These are phyloP conservation scores for Sarocladium kiliense DNA, from an alignment of 2,329 filamentous ascomycete genomes.

Conservation along the genomic window DNA sequence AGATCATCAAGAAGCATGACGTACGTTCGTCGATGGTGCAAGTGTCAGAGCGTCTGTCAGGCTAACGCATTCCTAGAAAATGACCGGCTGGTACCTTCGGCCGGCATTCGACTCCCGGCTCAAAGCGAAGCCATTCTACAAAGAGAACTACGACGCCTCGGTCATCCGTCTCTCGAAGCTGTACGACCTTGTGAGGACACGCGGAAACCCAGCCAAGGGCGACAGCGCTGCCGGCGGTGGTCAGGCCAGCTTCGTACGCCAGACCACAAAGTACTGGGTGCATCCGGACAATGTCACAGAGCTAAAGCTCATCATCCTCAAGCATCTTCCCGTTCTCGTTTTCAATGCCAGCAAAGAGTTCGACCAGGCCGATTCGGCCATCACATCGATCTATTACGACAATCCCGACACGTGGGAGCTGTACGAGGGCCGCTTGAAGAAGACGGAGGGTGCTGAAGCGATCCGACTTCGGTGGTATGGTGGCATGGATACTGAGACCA, in stretches of 20 bases:
- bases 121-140: slow-evolving; percentile 96
- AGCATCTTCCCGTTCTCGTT: slow-evolving; percentile 93
- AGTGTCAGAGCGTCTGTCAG: neutral
- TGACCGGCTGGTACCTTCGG: slow-evolving; percentile 86
- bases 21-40: slow-evolving; percentile 41
- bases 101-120: slow-evolving; percentile 94
- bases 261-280: slow-evolving; percentile 99
- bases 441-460: slow-evolving; percentile 95
- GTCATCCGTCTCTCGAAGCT: slow-evolving; percentile 92
- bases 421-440: slow-evolving; percentile 91
- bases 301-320: slow-evolving; percentile 93
- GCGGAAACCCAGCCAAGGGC: slow-evolving; percentile 87
- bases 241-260: slow-evolving; percentile 92
- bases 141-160: slow-evolving; percentile 96
- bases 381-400: slow-evolving; percentile 98
- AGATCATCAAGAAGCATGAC: slow-evolving; percentile 99
- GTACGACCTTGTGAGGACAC: slow-evolving; percentile 89
- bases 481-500: slow-evolving; percentile 89
- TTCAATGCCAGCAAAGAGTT: slow-evolving; percentile 98
- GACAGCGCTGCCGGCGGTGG: slow-evolving; percentile 86
- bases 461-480: slow-evolving; percentile 97
- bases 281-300: slow-evolving; percentile 98
- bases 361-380: slow-evolving; percentile 82
- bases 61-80: slow-evolving; percentile 61
- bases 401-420: slow-evolving; percentile 92